Evolutionary conservation across 306 rosid genomes (phyloP).

Genomic region (Cucurbita ficifolia): DNA sequence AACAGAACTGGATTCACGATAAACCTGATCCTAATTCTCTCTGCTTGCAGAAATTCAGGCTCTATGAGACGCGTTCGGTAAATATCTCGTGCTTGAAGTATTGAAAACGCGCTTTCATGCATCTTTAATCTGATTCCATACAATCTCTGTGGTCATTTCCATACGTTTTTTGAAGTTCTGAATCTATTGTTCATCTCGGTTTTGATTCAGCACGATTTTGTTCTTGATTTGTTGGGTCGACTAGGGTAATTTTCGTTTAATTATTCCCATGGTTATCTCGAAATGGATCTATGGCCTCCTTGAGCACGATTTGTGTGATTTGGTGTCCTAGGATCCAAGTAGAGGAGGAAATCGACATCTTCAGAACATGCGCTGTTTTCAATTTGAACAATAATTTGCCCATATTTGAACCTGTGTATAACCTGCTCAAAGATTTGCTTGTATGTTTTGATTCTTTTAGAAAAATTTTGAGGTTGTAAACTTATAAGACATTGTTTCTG

Average conservation of each 20-base stretch:
- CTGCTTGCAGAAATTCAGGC: conserved; percentile 86
- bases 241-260: neutral
- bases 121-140: neutral
- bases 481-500: neutral
- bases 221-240: neutral
- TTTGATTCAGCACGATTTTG: neutral
- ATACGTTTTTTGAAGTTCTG: neutral
- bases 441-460: neutral
- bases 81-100: neutral
- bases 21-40: conserved; percentile 27
- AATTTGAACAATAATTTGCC: neutral
- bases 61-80: conserved; percentile 91
- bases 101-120: neutral
- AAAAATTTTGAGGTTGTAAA: neutral
- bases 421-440: neutral
- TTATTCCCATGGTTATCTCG: neutral
- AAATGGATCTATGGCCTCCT: conserved; percentile 1
- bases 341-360: neutral
- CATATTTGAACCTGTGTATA: neutral
- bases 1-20: conserved; percentile 12
- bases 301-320: neutral
- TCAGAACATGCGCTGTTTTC: neutral
- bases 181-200: neutral
- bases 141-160: conserved; percentile 1
- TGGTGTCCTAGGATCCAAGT: neutral